Conservation (phyloP, 306 rosid species). For the Astragalus membranaceus region DNA sequence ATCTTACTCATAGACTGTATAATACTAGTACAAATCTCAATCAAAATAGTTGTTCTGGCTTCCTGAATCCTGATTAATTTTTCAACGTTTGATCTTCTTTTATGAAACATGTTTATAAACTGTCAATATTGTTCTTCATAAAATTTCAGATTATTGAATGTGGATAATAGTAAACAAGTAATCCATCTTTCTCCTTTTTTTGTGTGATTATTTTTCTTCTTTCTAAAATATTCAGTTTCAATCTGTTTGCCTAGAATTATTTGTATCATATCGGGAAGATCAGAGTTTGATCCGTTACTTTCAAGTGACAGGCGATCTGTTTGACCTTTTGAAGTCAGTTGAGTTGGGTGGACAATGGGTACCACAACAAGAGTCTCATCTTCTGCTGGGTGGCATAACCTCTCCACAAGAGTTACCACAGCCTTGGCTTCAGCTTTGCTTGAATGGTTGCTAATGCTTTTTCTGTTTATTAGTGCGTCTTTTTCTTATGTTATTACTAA, state of each 20-base stretch:
- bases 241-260: slow-evolving; percentile 25
- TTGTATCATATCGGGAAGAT: slow-evolving; percentile 25
- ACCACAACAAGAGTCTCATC: slow-evolving; percentile 26
- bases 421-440: slow-evolving; percentile 59
- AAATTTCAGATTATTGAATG: slow-evolving; percentile 9
- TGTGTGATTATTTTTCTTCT: not conserved
- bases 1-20: too few species aligned
- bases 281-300: slow-evolving; percentile 22
- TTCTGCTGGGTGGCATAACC: slow-evolving; percentile 24
- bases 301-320: slow-evolving; percentile 16
- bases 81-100: slow-evolving; percentile 24
- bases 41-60: not conserved
- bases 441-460: slow-evolving; percentile 75
- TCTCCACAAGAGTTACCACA: slow-evolving; percentile 13
- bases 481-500: slow-evolving; percentile 64
- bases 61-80: not conserved
- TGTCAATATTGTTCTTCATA: not conserved
- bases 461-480: slow-evolving; percentile 54
- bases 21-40: not conserved
- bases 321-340: slow-evolving; percentile 23
- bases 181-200: slow-evolving; percentile 13
- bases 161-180: not conserved
- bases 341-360: slow-evolving; percentile 33
- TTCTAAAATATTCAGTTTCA: slow-evolving; percentile 24
- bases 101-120: not conserved